Conservation (phyloP, 352 stramenopile species). For the Nothophytophthora sp. region DNA sequence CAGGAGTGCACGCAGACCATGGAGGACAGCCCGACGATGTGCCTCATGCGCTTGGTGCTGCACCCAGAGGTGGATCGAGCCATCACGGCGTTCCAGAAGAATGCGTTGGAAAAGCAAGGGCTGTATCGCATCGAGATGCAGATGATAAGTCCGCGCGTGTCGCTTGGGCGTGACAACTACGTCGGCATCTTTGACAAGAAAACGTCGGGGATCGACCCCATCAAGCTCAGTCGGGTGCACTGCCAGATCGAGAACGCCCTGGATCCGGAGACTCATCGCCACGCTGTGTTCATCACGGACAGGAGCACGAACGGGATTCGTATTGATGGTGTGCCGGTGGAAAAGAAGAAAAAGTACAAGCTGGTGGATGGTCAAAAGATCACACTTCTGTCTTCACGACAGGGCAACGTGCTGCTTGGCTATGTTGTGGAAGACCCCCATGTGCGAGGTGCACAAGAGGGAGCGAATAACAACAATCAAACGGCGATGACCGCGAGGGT, state of each 20-base stretch:
- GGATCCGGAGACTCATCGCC: slow-evolving; percentile 39
- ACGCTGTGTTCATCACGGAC: slow-evolving; percentile 65
- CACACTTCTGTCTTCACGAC: slow-evolving; percentile 63
- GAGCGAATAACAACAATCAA: slow-evolving; percentile 4
- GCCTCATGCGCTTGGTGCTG: slow-evolving; percentile 60
- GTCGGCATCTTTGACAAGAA: slow-evolving; percentile 56
- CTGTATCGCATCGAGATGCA: slow-evolving; percentile 70
- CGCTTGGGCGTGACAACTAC: slow-evolving; percentile 59
- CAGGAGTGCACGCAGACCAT: slow-evolving; percentile 74
- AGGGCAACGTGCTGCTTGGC: slow-evolving; percentile 60
- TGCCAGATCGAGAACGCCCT: slow-evolving; percentile 58
- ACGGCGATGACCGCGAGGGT: slow-evolving; percentile 4
- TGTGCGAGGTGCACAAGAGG: slow-evolving; percentile 40
- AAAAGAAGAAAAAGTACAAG: slow-evolving; percentile 50
- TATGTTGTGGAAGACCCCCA: slow-evolving; percentile 82
- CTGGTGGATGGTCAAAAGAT: slow-evolving; percentile 70
- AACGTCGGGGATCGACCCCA: slow-evolving; percentile 52
- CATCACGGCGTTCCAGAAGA: slow-evolving; percentile 60
- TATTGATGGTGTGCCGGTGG: slow-evolving; percentile 56
- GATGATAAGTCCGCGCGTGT: slow-evolving; percentile 42
- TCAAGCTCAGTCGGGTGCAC: slow-evolving; percentile 66
- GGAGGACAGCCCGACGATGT: slow-evolving; percentile 59
- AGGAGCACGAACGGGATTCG: slow-evolving; percentile 74
- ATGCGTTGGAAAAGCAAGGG: slow-evolving; percentile 42
- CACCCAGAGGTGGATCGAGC: slow-evolving; percentile 66